Evolutionary conservation across 2,329 filamentous ascomycete species (phyloP), one percentile per base, ranked within the genome.

Genomic region (Arthroderma sp.): DNA sequence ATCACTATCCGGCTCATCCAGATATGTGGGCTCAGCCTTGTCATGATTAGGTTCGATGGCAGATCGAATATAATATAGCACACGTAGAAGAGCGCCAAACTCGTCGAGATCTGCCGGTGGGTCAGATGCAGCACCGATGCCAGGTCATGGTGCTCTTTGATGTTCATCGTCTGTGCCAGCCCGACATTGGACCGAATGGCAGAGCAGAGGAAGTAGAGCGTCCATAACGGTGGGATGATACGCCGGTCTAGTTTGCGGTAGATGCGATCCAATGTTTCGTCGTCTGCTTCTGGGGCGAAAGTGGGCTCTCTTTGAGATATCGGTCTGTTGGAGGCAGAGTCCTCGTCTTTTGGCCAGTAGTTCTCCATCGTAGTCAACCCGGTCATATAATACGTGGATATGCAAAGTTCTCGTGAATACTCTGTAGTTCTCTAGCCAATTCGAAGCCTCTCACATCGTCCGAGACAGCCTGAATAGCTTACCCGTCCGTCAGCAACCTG

Each of bases 1-100:
- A 94, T 81, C 58, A 95, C 89, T 63, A 95, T 95, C 58, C 90
- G 81, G 58, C 87, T 86, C 86, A 95, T 94, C 90, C 90, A 95
- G 2, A 90, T 81, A 61, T 89, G 85, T 1, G 90, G 90, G 63
- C 87, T 90, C 4, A 95, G 77, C 61, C 81, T 84, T 62, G 85
- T 89, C 90, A 95, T 95, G 69, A 93, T 74, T 62, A 95, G 77
- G 69, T 95, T 95, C 4, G 88, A 93, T 0, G 90, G 90, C 56
- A 88, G 80, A 68, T 95, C 90, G 65, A 95, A 94, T 56, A 95
- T 73, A 60, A 95, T 89, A 71, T 95, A 95, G 67, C 88, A 85
- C 60, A 95, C 89, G 68, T 95, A 95, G 76, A 95, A 95, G 15
- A 95, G 77, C 2, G 90, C 88, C 39, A 95, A 76, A 53, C 87